phyloP scores from a whole-genome alignment of 2,329 filamentous ascomycete genomes.

The Bipolaris cookei region DNA sequence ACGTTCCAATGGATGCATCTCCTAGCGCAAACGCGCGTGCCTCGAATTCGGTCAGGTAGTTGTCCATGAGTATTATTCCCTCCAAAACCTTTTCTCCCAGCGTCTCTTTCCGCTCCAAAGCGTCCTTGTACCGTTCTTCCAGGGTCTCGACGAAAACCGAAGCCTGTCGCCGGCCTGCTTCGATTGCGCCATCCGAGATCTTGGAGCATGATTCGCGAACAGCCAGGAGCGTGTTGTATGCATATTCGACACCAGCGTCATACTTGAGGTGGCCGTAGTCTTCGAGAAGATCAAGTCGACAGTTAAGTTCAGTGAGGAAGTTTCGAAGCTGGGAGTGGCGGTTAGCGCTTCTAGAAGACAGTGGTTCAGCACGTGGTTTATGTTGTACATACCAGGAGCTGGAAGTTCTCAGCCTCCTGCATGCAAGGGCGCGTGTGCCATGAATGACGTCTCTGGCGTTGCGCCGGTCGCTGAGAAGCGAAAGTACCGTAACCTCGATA shows the following conservation, averaged over 20 bases:
- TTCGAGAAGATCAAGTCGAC: conserved; percentile 86
- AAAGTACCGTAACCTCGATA: conserved; percentile 48
- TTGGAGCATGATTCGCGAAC: conserved; percentile 88
- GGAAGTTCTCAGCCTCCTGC: conserved; percentile 56
- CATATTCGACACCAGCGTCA: conserved; percentile 82
- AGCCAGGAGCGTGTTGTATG: conserved; percentile 83
- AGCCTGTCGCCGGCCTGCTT: conserved; percentile 80
- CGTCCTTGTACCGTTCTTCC: conserved; percentile 85
- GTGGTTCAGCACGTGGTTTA: neutral
- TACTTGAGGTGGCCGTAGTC: conserved; percentile 82
- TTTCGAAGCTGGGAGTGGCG: conserved; percentile 66
- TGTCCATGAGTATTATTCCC: conserved; percentile 84
- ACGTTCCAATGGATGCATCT: conserved; percentile 76
- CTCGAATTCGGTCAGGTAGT: conserved; percentile 85
- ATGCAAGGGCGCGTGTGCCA: conserved; percentile 55
- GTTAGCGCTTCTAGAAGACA: conserved; percentile 24
- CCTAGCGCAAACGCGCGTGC: conserved; percentile 78
- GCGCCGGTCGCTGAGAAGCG: conserved; percentile 22
- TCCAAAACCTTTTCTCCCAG: conserved; percentile 90
- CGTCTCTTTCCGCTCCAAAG: conserved; percentile 80
- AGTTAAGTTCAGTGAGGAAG: conserved; percentile 84
- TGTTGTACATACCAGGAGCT: conserved; percentile 46
- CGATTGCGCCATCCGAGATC: conserved; percentile 88
- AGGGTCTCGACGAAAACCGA: conserved; percentile 92
- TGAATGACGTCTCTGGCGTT: conserved; percentile 54